Percentiles rank a stretch among this genome's conserved stretches.
These are phyloP conservation scores for Ceratocystis destructans DNA, from an alignment of 2,329 filamentous ascomycete genomes.

Conservation along the genomic window DNA sequence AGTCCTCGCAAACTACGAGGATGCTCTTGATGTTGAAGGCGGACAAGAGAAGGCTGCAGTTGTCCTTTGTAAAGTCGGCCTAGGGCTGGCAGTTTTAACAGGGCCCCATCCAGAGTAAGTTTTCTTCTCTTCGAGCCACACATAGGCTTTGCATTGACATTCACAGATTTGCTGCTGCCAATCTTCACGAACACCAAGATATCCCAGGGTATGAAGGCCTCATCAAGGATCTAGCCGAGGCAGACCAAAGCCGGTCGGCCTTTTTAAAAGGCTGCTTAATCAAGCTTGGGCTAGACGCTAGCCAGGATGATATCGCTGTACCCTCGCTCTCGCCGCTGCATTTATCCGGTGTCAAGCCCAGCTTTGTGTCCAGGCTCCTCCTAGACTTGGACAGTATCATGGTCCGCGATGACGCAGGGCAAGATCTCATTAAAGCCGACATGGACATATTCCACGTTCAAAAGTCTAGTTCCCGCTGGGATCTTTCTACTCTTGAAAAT, in stretches of 20 bases:
- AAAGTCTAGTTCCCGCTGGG: conserved; percentile 48
- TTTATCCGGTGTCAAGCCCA: conserved; percentile 51
- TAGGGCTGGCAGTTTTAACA: conserved; percentile 66
- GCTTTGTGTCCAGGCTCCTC: conserved; percentile 54
- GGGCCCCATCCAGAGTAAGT: conserved; percentile 80
- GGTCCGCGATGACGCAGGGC: conserved; percentile 43
- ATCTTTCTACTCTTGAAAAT: conserved; percentile 28
- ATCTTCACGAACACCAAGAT: conserved; percentile 54
- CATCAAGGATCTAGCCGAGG: conserved; percentile 50
- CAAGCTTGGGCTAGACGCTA: conserved; percentile 72
- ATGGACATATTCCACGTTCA: conserved; percentile 73
- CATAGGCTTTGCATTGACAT: conserved; percentile 16
- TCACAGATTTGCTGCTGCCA: conserved; percentile 63
- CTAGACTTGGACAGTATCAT: conserved; percentile 54
- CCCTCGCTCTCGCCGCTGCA: conserved; percentile 73
- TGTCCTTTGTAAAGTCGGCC: conserved; percentile 69
- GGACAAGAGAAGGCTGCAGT: conserved; percentile 63
- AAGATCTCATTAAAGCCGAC: conserved; percentile 64
- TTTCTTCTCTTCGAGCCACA: not conserved
- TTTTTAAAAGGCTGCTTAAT: conserved; percentile 69
- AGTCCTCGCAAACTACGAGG: conserved; percentile 66
- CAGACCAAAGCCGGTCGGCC: conserved; percentile 54
- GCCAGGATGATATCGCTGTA: conserved; percentile 51
- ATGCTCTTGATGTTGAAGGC: conserved; percentile 60
- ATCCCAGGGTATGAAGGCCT: conserved; percentile 57